Conservation (phyloP, 2,329 filamentous ascomycete species). For the Ampelomyces quisqualis region DNA sequence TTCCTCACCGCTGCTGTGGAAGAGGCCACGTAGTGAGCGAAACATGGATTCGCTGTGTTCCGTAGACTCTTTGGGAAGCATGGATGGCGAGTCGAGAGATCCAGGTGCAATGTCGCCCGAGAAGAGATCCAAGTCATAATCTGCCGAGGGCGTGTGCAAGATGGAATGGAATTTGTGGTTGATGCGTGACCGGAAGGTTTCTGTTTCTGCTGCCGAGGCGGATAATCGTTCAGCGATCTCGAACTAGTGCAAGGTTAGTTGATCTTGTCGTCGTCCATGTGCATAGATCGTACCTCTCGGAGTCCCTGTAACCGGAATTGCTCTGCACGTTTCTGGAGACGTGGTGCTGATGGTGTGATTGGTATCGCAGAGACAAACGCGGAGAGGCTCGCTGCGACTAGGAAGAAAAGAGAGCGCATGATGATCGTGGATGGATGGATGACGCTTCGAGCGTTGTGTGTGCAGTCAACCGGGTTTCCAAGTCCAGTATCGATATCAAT, state of each 20-base stretch:
- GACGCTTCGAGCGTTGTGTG: neutral
- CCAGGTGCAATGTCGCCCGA: constrained; percentile 42
- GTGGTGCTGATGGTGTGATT: constrained; percentile 40
- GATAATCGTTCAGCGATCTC: constrained; percentile 38
- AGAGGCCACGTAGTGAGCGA: constrained; percentile 24
- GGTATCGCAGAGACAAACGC: constrained; percentile 32
- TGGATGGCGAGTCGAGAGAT: constrained; percentile 36
- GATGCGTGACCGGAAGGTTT: constrained; percentile 22
- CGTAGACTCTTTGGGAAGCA: constrained; percentile 29
- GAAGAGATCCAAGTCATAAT: constrained; percentile 26
- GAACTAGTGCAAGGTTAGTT: constrained; percentile 26
- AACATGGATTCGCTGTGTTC: constrained; percentile 16
- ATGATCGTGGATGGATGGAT: constrained; percentile 3
- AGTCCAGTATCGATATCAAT: neutral
- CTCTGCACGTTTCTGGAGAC: constrained; percentile 35
- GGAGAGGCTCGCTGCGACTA: constrained; percentile 29
- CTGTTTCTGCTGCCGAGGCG: constrained; percentile 18
- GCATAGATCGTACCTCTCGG: constrained; percentile 28
- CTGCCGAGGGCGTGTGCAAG: constrained; percentile 17
- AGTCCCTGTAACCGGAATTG: constrained; percentile 38
- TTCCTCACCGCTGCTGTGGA: constrained; percentile 23
- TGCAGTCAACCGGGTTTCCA: neutral
- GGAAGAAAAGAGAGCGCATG: constrained; percentile 32
- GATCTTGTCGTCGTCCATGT: neutral
- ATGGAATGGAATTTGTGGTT: constrained; percentile 26